Base-by-base conservation (phyloP, 805 yeast genomes). In the Saccharomycopsis microspora region DNA sequence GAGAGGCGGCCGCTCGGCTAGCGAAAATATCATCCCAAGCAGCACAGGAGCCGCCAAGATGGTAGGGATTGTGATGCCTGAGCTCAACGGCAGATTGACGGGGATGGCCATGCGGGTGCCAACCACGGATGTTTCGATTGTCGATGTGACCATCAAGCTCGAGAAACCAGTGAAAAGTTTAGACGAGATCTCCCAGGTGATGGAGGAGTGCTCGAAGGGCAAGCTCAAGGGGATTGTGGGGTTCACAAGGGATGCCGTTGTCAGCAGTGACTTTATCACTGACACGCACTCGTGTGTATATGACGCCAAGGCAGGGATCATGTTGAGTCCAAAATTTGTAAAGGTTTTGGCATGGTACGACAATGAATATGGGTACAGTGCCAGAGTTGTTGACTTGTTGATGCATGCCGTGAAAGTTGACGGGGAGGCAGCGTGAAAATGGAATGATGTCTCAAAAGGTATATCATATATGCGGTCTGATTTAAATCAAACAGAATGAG, bases 1-100 rank as follows among this genome's bases (percentile, higher is more conserved):
- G 96, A 83, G 96, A 80, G 95, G 96, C 68, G 96, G 96, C 69
- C 84, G 96, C 76, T 83, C 95, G 60, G 95, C 95, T 66, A 82
- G 90, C 55, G 94, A 89, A 66, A 87, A 87, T 83, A 85, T 87
- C 69, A 87, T 87, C 60, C 96, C 96, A 64, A 85, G 95, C 39
- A 84, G 95, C 55, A 87, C 96, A 56, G 96, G 96, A 80, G 96
- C 96, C 62, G 96, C 96, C 64, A 87, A 87, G 82, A 95, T 95
- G 57, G 96, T 87, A 61, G 95, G 95, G 69, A 85, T 85, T 79
- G 95, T 87, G 61, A 82, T 87, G 62, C 96, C 96, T 57, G 82
- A 75, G 62, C 78, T 87, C 63, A 81, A 82, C 72, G 96, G 96
- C 64, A 86, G 85, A 75, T 82, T 87, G 69, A 87, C 96, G 58